Evolutionary conservation across 305 asterid species (phyloP).

Genomic region (Solanum aculeatissimum): DNA sequence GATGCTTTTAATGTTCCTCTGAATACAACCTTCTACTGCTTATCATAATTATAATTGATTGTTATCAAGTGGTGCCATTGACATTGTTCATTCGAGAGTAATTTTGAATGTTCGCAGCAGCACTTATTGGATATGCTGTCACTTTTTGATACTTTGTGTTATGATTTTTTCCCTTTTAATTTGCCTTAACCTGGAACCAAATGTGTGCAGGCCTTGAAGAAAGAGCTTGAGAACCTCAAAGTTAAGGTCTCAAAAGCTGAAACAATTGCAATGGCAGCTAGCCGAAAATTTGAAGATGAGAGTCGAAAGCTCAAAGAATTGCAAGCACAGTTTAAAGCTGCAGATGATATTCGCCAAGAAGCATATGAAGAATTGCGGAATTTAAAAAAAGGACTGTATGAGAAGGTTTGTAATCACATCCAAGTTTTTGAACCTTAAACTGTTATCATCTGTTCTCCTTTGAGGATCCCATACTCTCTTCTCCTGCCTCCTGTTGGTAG

Average conservation of each 20-base stretch:
- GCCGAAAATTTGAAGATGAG: constrained; percentile 45
- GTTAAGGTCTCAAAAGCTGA: constrained; percentile 43
- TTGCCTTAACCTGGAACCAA: not conserved
- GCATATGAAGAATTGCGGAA: constrained; percentile 51
- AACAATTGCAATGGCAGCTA: constrained; percentile 37
- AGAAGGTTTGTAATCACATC: constrained; percentile 47
- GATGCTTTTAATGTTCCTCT: not conserved
- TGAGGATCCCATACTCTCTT: not conserved
- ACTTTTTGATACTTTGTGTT: not conserved
- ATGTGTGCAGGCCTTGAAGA: constrained; percentile 44
- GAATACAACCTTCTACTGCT: not conserved
- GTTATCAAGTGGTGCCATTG: not conserved
- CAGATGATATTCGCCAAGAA: constrained; percentile 68
- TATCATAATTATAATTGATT: not conserved
- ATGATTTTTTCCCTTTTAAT: not conserved
- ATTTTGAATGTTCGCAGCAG: not conserved
- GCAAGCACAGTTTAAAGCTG: constrained; percentile 50
- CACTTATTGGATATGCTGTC: not conserved
- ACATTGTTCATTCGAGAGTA: not conserved
- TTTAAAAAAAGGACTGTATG: constrained; percentile 39
- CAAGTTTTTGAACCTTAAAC: not conserved
- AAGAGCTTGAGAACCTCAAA: constrained; percentile 66
- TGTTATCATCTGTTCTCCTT: not conserved
- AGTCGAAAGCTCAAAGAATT: constrained; percentile 48
- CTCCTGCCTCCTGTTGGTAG: not conserved